Conservation (phyloP, 1,139 yeast genomes). For the Taphrina wiesneri region DNA sequence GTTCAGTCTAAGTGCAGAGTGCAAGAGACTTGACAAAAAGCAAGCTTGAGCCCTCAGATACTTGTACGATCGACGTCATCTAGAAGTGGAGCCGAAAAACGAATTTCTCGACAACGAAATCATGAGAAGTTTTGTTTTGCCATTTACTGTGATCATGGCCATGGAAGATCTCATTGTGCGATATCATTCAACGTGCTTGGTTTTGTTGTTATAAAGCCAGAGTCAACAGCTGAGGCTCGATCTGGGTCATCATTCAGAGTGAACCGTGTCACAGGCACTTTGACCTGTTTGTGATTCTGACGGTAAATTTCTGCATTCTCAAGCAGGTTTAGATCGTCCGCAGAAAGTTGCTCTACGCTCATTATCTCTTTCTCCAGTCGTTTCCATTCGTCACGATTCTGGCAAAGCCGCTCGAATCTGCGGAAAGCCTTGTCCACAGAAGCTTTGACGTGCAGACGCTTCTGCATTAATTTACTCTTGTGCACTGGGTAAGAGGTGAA, state of each 20-base stretch:
- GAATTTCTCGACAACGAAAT: background rate
- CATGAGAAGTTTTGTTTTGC: background rate
- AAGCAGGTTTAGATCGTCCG: background rate
- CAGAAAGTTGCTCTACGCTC: background rate
- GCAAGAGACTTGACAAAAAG: background rate
- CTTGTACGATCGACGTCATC: constrained; percentile 7
- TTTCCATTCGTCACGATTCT: background rate
- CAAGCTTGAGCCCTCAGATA: background rate
- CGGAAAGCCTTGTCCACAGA: background rate
- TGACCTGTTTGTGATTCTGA: background rate
- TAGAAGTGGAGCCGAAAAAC: background rate
- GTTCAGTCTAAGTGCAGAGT: background rate
- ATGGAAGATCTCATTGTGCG: too few species aligned
- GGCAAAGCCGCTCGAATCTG: background rate
- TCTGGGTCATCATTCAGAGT: background rate
- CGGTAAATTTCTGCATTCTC: background rate
- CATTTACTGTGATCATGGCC: background rate
- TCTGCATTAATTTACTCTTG: background rate
- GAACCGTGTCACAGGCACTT: background rate
- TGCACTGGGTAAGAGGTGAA: constrained; percentile 19
- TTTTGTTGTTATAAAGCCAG: background rate
- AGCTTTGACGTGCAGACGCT: background rate
- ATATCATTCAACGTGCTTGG: too few species aligned
- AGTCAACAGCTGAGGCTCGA: background rate
- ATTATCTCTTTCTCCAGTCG: background rate